These are phyloP conservation scores for Echium plantagineum DNA, from an alignment of 257 asterid genomes.

Conservation along the genomic window DNA sequence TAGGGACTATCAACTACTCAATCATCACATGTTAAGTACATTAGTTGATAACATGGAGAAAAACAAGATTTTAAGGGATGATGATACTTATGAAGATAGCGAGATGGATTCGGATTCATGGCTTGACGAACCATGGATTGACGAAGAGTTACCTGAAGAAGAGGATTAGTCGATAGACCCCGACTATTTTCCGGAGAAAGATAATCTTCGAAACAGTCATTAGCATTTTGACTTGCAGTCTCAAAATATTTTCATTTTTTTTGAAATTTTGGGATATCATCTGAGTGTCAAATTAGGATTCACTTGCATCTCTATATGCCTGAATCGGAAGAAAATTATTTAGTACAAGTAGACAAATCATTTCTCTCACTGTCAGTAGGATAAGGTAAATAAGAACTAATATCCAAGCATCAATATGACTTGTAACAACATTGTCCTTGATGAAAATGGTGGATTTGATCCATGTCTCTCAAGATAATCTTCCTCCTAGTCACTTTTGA, in stretches of 20 bases:
- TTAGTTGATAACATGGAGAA: conserved; percentile 53
- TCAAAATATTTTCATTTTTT: too few relatives aligned
- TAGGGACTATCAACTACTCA: conserved; percentile 67
- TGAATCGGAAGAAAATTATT: too few relatives aligned
- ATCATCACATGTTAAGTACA: conserved; percentile 44
- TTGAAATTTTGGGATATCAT: too few relatives aligned
- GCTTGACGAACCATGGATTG: too few relatives aligned
- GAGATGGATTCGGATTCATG: conserved; percentile 52
- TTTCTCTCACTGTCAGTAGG: too few relatives aligned
- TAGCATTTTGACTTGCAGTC: not conserved
- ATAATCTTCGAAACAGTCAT: conserved; percentile 42
- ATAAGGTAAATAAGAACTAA: too few relatives aligned
- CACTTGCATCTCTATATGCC: too few relatives aligned
- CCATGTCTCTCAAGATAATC: conserved; percentile 20
- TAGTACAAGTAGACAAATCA: too few relatives aligned
- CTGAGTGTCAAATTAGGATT: too few relatives aligned
- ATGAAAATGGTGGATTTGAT: conserved; percentile 23
- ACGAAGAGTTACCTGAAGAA: conserved; percentile 51
- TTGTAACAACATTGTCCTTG: conserved; percentile 18
- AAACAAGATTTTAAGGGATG: conserved; percentile 26
- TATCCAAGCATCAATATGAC: conserved; percentile 15
- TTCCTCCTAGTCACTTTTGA: conserved; percentile 10
- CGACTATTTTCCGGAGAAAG: conserved; percentile 37
- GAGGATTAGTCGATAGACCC: conserved; percentile 43
- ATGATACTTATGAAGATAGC: conserved; percentile 33